These are phyloP conservation scores for Beta macrorhiza DNA, from an alignment of 179 eudicot species.

Conservation along the genomic window DNA sequence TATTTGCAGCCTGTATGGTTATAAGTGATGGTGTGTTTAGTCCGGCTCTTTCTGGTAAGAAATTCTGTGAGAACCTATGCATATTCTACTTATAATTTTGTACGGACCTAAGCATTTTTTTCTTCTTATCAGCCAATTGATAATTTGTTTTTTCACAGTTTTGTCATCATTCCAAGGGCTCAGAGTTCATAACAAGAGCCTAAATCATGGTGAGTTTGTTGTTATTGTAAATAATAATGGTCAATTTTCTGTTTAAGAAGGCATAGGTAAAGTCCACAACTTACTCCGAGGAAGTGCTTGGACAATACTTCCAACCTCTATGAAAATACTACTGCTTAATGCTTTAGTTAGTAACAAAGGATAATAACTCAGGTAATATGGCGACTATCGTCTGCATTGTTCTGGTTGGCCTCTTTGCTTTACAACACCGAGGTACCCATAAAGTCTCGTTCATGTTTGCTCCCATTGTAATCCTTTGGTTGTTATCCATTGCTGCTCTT, in stretches of 20 bases:
- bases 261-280: neutral
- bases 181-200: conserved; percentile 29
- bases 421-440: conserved; percentile 63
- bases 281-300: neutral
- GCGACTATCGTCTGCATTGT: conserved; percentile 38
- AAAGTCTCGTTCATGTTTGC: conserved; percentile 59
- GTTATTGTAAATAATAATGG: neutral
- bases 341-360: conserved; percentile 14
- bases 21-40: conserved; percentile 47
- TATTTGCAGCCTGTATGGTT: conserved; percentile 48
- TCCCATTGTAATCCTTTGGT: conserved; percentile 55
- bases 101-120: neutral
- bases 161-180: conserved; percentile 51
- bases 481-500: conserved; percentile 48
- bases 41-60: conserved; percentile 50
- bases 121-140: neutral
- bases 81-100: neutral
- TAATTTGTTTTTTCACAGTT: conserved; percentile 36
- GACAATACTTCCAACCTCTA: neutral
- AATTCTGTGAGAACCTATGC: neutral
- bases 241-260: neutral
- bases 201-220: conserved; percentile 37
- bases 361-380: conserved; percentile 36
- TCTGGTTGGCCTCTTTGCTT: conserved; percentile 55
- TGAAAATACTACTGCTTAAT: neutral